Evolutionary conservation across 2,329 filamentous ascomycete species (phyloP).

Genomic region (Geoglossum cookeanum): DNA sequence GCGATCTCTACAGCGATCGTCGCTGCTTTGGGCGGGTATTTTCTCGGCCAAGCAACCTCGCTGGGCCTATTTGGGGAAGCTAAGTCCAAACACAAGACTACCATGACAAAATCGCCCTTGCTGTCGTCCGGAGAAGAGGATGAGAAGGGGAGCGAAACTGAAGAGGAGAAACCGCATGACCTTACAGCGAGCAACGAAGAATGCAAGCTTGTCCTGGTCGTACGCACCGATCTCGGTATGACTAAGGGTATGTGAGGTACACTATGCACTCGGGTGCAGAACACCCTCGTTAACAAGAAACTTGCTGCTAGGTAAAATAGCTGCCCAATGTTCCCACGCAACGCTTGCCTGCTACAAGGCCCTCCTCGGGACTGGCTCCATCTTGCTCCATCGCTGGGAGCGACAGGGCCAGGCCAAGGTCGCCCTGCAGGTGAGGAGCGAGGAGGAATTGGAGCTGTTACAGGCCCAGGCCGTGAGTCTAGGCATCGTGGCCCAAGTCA

Average conservation of each 20-base stretch:
- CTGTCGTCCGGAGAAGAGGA: too few species aligned
- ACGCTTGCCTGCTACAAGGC: slow-evolving; percentile 94
- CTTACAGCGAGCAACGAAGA: slow-evolving; percentile 36
- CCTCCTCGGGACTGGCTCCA: slow-evolving; percentile 34
- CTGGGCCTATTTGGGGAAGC: slow-evolving; percentile 50
- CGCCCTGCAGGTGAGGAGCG: slow-evolving; percentile 69
- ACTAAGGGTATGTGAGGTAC: slow-evolving; percentile 52
- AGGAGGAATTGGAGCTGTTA: slow-evolving; percentile 59
- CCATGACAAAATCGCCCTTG: not conserved
- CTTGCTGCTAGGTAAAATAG: slow-evolving; percentile 61
- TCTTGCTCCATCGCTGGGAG: slow-evolving; percentile 71
- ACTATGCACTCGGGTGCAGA: not conserved
- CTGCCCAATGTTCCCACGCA: slow-evolving; percentile 87
- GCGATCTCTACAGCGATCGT: slow-evolving; percentile 57
- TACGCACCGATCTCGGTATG: slow-evolving; percentile 91
- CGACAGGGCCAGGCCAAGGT: slow-evolving; percentile 76
- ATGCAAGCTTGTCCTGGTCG: slow-evolving; percentile 85
- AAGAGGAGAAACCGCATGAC: not conserved
- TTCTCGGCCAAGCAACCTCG: slow-evolving; percentile 42
- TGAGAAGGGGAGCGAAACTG: not conserved
- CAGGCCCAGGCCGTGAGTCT: slow-evolving; percentile 65
- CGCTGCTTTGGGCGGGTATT: slow-evolving; percentile 57
- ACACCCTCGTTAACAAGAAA: not conserved
- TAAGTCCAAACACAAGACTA: not conserved
- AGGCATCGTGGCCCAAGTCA: slow-evolving; percentile 73